Percentiles rank a stretch among this genome's conserved stretches.
Conservation (phyloP, 305 asterid genomes). For the Fraxinus velutina region DNA sequence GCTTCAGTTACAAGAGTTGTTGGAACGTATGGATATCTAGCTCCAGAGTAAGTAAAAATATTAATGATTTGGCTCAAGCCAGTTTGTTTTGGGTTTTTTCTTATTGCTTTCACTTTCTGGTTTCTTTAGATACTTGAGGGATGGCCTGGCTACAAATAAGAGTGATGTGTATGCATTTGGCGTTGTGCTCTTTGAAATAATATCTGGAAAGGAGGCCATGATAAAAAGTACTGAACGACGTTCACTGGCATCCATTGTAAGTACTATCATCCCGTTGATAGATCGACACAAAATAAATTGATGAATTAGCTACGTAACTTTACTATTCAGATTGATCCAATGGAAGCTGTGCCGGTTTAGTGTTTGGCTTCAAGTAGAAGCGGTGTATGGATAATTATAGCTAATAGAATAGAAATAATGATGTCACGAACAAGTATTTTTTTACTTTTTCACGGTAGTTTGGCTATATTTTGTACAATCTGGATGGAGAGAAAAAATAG, state of each 20-base stretch:
- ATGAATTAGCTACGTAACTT: not conserved
- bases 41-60: slow-evolving; percentile 79
- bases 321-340: not conserved
- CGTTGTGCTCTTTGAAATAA: slow-evolving; percentile 79
- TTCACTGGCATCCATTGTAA: slow-evolving; percentile 81
- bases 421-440: not conserved
- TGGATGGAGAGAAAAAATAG: not conserved
- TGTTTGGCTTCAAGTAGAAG: not conserved
- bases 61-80: not conserved
- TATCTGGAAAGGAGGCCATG: slow-evolving; percentile 89
- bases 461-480: not conserved
- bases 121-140: slow-evolving; percentile 68
- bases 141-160: slow-evolving; percentile 80
- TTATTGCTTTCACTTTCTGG: slow-evolving; percentile 24
- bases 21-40: slow-evolving; percentile 89
- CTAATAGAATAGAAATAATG: not conserved
- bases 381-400: not conserved
- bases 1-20: slow-evolving; percentile 89
- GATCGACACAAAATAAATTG: not conserved
- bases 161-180: slow-evolving; percentile 94
- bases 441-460: not conserved
- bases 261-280: slow-evolving; percentile 28
- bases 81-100: not conserved
- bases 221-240: slow-evolving; percentile 80
- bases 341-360: not conserved